phyloP scores from a whole-genome alignment of 2,329 filamentous ascomycete genomes.

The Botrytis medusae region DNA sequence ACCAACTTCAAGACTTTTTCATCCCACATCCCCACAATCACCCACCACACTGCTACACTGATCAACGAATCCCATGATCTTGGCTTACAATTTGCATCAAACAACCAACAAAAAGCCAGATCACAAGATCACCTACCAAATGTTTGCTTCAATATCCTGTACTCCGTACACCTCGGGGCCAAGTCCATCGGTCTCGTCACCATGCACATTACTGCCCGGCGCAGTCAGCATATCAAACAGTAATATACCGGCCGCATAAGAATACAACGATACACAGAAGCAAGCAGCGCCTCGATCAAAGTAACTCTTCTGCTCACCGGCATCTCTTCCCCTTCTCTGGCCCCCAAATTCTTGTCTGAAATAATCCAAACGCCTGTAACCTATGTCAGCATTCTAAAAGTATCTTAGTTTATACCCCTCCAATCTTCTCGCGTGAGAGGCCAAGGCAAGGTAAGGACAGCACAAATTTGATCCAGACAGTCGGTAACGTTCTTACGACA shows the following conservation, averaged over 20 bases:
- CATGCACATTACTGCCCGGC: slow-evolving; percentile 1
- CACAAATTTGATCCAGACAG: slow-evolving; percentile 13
- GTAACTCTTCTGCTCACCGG: neutral
- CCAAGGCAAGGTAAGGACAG: neutral
- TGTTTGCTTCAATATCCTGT: neutral
- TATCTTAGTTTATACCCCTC: neutral
- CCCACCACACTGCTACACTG: neutral
- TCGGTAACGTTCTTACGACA: slow-evolving; percentile 3
- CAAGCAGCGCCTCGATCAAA: neutral
- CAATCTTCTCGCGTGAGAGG: neutral
- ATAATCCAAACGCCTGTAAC: neutral
- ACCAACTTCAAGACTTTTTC: neutral
- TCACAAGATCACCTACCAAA: slow-evolving; percentile 7
- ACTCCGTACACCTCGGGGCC: neutral
- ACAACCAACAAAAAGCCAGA: neutral
- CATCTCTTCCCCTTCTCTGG: neutral
- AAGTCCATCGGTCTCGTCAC: neutral
- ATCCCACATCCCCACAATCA: slow-evolving; percentile 1
- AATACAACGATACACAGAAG: neutral
- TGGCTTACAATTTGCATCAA: neutral
- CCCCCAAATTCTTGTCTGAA: neutral
- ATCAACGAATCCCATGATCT: neutral
- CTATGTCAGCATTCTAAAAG: slow-evolving; percentile 16
- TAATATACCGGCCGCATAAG: neutral
- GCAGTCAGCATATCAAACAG: slow-evolving; percentile 3